These are phyloP conservation scores for Jackrogersella multiformis DNA, from an alignment of 495 filamentous ascomycete genomes.

Conservation along the genomic window DNA sequence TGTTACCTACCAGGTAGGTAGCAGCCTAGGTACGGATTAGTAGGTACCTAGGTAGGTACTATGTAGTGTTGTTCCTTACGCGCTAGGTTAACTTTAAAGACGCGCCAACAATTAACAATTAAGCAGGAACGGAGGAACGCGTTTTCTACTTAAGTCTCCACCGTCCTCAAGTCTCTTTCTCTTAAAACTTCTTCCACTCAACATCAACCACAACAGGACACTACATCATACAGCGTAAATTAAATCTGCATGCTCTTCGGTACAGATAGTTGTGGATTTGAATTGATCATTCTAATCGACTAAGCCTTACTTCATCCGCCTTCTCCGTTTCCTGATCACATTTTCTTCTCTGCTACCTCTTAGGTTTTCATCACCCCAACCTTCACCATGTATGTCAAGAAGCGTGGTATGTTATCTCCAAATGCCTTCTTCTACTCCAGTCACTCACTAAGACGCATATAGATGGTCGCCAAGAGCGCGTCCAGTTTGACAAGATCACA, in stretches of 20 bases:
- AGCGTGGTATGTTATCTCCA: constrained; percentile 61
- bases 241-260: constrained; percentile 27
- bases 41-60: too few relatives aligned
- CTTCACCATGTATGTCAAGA: constrained; percentile 65
- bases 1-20: too few relatives aligned
- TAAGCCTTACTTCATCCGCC: constrained; percentile 4
- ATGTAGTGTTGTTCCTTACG: constrained; percentile 35
- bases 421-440: constrained; percentile 1
- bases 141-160: constrained; percentile 45
- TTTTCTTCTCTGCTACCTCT: constrained; percentile 20
- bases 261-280: constrained; percentile 26
- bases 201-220: constrained; percentile 35
- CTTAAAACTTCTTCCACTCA: constrained; percentile 35
- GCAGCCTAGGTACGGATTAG: too few relatives aligned
- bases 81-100: constrained; percentile 31
- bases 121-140: constrained; percentile 17
- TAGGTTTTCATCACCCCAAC: constrained; percentile 17
- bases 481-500: constrained; percentile 99
- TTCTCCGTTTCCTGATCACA: constrained; percentile 1
- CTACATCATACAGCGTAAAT: constrained; percentile 25
- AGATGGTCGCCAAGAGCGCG: constrained; percentile 99
- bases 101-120: constrained; percentile 28
- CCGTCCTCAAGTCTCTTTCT: constrained; percentile 24
- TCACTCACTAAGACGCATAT: constrained; percentile 36
- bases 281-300: constrained; percentile 10